Base-by-base conservation (phyloP, 169 alveolate species). In the Fabrea salina region DNA sequence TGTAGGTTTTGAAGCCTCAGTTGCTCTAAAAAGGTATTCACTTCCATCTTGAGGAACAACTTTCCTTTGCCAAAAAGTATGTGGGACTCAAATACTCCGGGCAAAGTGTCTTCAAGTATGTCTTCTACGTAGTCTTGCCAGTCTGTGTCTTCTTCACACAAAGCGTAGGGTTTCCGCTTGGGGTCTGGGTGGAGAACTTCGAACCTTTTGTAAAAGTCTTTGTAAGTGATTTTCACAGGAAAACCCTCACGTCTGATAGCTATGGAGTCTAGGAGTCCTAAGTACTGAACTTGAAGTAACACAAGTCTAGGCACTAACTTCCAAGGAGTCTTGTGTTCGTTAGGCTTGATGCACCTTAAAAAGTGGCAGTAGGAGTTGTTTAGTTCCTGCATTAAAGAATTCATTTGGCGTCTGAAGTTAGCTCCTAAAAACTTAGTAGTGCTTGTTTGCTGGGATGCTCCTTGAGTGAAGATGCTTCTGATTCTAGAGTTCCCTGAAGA, bases 261-360 rank as follows among this genome's bases (percentile, higher is more conserved):
- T 43, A 94, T 86, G 5, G 93, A 79, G 75, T 94, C 97, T 35
- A 94, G 75, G 35, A 94, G 90, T 30, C 96, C 96, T 89, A 92
- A 85, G 80, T 89, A 91, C 49, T 92, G 89, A 32, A 94, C 82
- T 83, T 94, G 86, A 32, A 79, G 77, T 27, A 94, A 79, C 33
- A 93, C 86, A 86, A 88, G 85, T 54, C 86, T 79, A 76, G 84
- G 79, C 11, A 84, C 89, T 59, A 94, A 92, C 43, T 67, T 68
- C 57, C 86, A 80, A 19, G 88, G 78, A 22, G 70, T 51, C 67
- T 91, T 90, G 19, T 67, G 82, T 70, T 90, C 96, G 85, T 91
- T 91, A 16, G 96, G 97, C 58, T 94, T 94, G 22, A 94, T 87
- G 43, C 96, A 94, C 70, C 96, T 77, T 30, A 94, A 83, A 80